Percentiles rank a stretch among this genome's conserved stretches.
Evolutionary conservation across 306 rosid species (phyloP).

Genomic region (Trifolium pratense): DNA sequence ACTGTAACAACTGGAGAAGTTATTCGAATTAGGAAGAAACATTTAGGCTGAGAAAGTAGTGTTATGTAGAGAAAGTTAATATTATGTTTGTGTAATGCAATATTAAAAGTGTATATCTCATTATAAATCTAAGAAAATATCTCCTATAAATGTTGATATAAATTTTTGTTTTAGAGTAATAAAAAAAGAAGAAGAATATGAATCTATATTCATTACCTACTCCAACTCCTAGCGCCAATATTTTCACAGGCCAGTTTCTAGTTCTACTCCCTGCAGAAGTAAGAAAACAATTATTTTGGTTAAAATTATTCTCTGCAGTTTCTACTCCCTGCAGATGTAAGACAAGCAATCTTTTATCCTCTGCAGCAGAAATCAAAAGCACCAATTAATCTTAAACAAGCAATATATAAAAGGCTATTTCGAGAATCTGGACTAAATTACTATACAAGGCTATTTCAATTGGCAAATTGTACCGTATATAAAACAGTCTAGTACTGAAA

Average conservation of each 20-base stretch:
- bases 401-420: too few species aligned
- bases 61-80: background rate
- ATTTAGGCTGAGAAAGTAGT: background rate
- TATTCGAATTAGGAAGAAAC: background rate
- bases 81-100: background rate
- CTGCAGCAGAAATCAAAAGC: conserved; percentile 18
- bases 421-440: background rate
- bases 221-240: background rate
- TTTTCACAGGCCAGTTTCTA: background rate
- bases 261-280: conserved; percentile 1
- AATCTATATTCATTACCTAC: conserved; percentile 5
- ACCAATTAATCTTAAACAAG: background rate
- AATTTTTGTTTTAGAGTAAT: too few species aligned
- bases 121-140: background rate
- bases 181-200: background rate
- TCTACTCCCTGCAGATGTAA: background rate
- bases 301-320: background rate
- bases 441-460: background rate
- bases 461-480: background rate
- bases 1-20: background rate
- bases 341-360: background rate
- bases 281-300: background rate
- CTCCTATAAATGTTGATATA: background rate
- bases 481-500: background rate
- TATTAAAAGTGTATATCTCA: background rate